Conservation (phyloP, 2,329 filamentous ascomycete genomes). For the Xylaria sp. region DNA sequence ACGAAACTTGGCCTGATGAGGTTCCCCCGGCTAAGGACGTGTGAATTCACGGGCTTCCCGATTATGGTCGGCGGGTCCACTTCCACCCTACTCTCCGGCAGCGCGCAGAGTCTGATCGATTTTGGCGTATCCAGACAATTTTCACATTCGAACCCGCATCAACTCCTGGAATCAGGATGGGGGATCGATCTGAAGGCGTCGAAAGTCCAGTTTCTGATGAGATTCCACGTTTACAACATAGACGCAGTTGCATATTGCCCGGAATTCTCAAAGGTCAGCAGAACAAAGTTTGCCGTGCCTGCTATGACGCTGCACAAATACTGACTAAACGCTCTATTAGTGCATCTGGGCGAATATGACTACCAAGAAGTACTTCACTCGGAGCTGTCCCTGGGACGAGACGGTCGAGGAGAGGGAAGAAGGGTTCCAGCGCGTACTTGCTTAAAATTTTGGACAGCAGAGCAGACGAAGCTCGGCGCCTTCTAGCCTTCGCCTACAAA, state of each 20-base stretch:
- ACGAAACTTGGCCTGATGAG: background rate
- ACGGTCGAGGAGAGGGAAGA: background rate
- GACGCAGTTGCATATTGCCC: background rate
- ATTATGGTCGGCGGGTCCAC: background rate
- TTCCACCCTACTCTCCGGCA: background rate
- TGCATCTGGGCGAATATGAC: conserved; percentile 7
- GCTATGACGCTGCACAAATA: background rate
- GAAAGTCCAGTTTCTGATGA: conserved; percentile 1
- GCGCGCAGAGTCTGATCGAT: background rate
- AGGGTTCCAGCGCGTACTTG: conserved; percentile 6
- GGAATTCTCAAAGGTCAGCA: conserved; percentile 2
- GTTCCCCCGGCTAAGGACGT: conserved; percentile 5
- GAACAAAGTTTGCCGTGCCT: background rate
- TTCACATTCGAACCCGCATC: background rate
- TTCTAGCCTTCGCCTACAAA: background rate
- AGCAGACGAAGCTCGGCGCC: background rate
- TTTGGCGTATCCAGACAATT: background rate
- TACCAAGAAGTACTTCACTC: background rate
- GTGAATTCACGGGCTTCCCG: background rate
- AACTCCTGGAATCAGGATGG: background rate
- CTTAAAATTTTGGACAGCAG: background rate
- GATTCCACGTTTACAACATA: background rate
- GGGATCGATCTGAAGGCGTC: background rate
- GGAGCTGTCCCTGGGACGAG: fast-evolving
- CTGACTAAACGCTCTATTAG: background rate